Conservation (phyloP, 2,329 filamentous ascomycete genomes). For the Fragosphaeria purpurea region DNA sequence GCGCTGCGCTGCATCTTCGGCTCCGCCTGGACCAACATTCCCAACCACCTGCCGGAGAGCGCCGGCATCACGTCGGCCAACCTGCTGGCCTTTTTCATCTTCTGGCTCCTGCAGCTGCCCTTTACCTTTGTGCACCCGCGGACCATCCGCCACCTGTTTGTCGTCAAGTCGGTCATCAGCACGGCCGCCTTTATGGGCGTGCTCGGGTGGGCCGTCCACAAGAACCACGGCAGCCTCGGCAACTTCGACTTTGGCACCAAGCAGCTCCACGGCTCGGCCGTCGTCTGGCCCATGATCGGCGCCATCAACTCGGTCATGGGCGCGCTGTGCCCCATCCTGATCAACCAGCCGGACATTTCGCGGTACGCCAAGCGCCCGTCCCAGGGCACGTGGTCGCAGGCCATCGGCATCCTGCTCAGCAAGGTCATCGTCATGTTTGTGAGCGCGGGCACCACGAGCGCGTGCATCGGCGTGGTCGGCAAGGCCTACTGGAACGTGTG, state of each 20-base stretch:
- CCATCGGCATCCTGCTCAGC: constrained; percentile 25
- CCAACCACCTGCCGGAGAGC: constrained; percentile 26
- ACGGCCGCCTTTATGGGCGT: constrained; percentile 21
- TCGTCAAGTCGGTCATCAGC: constrained; percentile 30
- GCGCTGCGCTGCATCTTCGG: constrained; percentile 21
- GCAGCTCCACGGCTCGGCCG: not conserved
- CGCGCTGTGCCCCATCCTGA: constrained; percentile 8
- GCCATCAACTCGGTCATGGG: constrained; percentile 11
- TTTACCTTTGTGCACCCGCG: constrained; percentile 33
- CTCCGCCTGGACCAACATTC: constrained; percentile 25
- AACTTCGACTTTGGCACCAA: not conserved
- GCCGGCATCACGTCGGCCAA: constrained; percentile 25
- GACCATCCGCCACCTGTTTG: constrained; percentile 33
- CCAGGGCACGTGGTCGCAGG: constrained; percentile 21
- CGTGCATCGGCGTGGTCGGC: constrained; percentile 7
- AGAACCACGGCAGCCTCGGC: constrained; percentile 17
- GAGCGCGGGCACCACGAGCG: constrained; percentile 20
- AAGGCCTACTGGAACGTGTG: constrained; percentile 32
- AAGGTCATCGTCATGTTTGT: constrained; percentile 30
- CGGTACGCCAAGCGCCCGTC: constrained; percentile 22
- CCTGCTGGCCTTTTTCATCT: constrained; percentile 26
- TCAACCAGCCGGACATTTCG: constrained; percentile 28
- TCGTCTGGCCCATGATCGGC: constrained; percentile 11
- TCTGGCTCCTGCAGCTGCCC: constrained; percentile 26
- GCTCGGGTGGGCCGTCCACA: constrained; percentile 28